phyloP scores from a whole-genome alignment of 108 stramenopile genomes.

The Nannochloropsis gaditana region DNA sequence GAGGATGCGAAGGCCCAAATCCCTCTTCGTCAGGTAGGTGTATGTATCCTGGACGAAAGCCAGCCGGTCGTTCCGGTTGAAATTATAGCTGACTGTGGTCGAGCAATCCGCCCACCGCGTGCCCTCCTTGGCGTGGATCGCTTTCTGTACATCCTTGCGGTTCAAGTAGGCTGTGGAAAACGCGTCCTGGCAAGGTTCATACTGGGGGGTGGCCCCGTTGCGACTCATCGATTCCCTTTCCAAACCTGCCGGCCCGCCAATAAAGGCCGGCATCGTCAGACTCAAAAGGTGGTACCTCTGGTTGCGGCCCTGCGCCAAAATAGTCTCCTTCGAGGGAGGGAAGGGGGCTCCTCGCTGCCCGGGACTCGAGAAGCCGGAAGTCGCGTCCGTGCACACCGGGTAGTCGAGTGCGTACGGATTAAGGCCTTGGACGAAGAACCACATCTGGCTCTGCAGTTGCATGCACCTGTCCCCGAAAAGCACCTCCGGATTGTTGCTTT shows the following conservation, averaged over 20 bases:
- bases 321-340: not conserved
- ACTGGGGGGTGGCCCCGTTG: constrained; percentile 30
- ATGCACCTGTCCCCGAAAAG: not conserved
- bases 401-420: constrained; percentile 71
- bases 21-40: not conserved
- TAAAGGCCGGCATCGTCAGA: not conserved
- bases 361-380: not conserved
- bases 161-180: constrained; percentile 57
- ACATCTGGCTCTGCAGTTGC: not conserved
- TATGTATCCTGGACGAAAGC: constrained; percentile 5
- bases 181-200: constrained; percentile 59
- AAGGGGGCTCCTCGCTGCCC: not conserved
- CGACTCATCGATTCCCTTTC: not conserved
- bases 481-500: not conserved
- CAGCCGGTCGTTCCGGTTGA: not conserved
- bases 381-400: constrained; percentile 59
- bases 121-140: constrained; percentile 56
- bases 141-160: constrained; percentile 58
- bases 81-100: not conserved
- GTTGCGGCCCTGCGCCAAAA: constrained; percentile 14
- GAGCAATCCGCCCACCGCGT: not conserved
- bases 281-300: constrained; percentile 20
- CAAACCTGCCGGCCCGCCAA: not conserved
- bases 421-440: constrained; percentile 29
- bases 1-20: not conserved